Base-by-base conservation (phyloP, 176 grass and related monocot species). In the Rhipidocladum racemiflorum region DNA sequence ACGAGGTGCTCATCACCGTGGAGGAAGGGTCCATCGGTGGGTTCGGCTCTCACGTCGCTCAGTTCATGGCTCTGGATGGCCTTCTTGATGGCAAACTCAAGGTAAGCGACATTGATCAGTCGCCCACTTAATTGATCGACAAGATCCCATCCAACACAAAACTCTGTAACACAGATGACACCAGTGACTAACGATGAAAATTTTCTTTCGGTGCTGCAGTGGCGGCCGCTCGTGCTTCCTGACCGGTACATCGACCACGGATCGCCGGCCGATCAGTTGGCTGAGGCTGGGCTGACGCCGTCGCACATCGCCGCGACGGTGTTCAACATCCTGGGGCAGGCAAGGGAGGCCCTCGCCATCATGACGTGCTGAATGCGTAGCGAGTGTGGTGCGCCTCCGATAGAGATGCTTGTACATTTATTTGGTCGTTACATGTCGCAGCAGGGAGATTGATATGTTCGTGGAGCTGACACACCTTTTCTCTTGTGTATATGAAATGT, bases 11-110 rank as follows among this genome's bases (percentile, higher is more conserved):
- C 68, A 88, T 98, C 82, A 98, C 92, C 65, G 91, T 98, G 28
- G 96, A 98, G 87, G 96, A 98, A 89, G 96, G 96, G 8, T 95
- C 96, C 65, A 98, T 95, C 21, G 96, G 96, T 1, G 96, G 96
- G 5, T 98, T 98, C 72, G 89, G 96, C 66, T 98, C 96, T 5
- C 92, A 98, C 86, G 96, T 98, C 11, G 92, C 85, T 8, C 96
- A 98, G 89, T 98, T 98, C 87, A 91, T 98, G 92, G 88, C 92
- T 9, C 76, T 98, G 18, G 83, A 91, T 24, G 96, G 96, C 51
- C 92, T 95, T 7, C 96, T 98, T 54, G 96, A 98, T 83, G 92
- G 92, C 81, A 93, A 81, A 20, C 59, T 87, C 3, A 95, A 98
- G 92, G 96, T 91, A 81, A 55, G 55, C 32, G 6, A 18, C 56